These are phyloP conservation scores for Termitomyces sp. DNA, from an alignment of 768 basidiomycete species.

Conservation along the genomic window DNA sequence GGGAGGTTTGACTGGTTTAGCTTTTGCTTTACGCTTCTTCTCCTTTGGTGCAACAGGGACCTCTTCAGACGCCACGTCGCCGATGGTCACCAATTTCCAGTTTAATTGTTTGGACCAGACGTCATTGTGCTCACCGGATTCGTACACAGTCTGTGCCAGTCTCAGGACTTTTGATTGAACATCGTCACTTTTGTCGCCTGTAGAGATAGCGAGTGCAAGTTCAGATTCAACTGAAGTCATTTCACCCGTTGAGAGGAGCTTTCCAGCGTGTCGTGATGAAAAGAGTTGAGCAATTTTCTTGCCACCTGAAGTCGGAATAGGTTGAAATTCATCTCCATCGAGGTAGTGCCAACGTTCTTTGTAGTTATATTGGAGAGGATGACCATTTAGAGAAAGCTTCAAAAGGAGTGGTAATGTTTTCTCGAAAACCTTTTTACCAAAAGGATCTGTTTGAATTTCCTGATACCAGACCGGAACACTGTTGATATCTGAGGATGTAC, in stretches of 20 bases:
- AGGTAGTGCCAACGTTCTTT: slow-evolving; percentile 68
- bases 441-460: slow-evolving; percentile 38
- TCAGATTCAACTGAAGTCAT: slow-evolving; percentile 37
- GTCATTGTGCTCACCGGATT: slow-evolving; percentile 28
- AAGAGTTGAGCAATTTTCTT: slow-evolving; percentile 42
- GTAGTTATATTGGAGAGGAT: slow-evolving; percentile 50
- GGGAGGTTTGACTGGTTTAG: slow-evolving; percentile 35
- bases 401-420: slow-evolving; percentile 67
- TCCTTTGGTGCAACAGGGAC: slow-evolving; percentile 8
- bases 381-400: slow-evolving; percentile 51
- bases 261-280: slow-evolving; percentile 39
- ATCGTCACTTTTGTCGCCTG: slow-evolving; percentile 31
- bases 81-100: slow-evolving; percentile 41
- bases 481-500: neutral
- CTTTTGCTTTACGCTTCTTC: slow-evolving; percentile 25
- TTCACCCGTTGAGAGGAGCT: slow-evolving; percentile 35
- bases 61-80: slow-evolving; percentile 2
- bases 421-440: slow-evolving; percentile 36
- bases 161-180: slow-evolving; percentile 30
- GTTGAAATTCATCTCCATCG: slow-evolving; percentile 23
- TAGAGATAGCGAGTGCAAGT: slow-evolving; percentile 43
- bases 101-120: slow-evolving; percentile 64
- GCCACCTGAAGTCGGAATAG: slow-evolving; percentile 40
- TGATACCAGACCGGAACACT: slow-evolving; percentile 56
- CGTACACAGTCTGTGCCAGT: slow-evolving; percentile 34